A percentile compares a stretch with the other conserved stretches of the same genome.
phyloP scores from a whole-genome alignment of 257 asterid species.

The Lavandula angustifolia region DNA sequence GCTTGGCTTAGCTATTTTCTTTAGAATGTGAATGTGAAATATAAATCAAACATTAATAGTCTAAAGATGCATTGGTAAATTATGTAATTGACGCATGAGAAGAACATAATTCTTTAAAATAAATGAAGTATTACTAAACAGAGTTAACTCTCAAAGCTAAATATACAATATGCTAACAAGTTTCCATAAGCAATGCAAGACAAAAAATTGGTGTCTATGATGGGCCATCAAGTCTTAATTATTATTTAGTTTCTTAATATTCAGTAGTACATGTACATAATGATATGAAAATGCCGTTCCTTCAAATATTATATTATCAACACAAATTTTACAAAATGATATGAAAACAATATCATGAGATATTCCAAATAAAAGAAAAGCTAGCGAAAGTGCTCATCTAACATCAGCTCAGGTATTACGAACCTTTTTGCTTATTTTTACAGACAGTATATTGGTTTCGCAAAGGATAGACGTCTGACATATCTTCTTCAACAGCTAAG shows the following conservation, averaged over 20 bases:
- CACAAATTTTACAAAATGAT: not conserved
- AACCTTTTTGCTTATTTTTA: conserved; percentile 91
- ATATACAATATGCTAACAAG: not conserved
- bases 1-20: conserved; percentile 8
- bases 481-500: conserved; percentile 71
- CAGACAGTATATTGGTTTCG: conserved; percentile 65
- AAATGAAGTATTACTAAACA: conserved; percentile 20
- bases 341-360: not conserved
- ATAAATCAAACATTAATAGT: conserved; percentile 5
- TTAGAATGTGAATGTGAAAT: conserved; percentile 1
- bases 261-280: conserved; percentile 8
- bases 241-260: conserved; percentile 1
- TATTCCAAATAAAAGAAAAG: not conserved
- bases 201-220: conserved; percentile 11
- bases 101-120: conserved; percentile 13
- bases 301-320: conserved; percentile 13
- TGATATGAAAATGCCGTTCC: conserved; percentile 6
- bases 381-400: conserved; percentile 11
- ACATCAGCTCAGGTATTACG: conserved; percentile 29
- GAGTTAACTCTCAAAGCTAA: conserved; percentile 18
- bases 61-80: conserved; percentile 1
- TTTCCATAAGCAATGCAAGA: not conserved
- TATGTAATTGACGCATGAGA: conserved; percentile 21
- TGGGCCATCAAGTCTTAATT: conserved; percentile 27
- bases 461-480: conserved; percentile 88